Percentiles rank a stretch among this genome's conserved stretches.
Conservation (phyloP, 176 grass and related monocot species). For the Ampelocalamus luodianensis region DNA sequence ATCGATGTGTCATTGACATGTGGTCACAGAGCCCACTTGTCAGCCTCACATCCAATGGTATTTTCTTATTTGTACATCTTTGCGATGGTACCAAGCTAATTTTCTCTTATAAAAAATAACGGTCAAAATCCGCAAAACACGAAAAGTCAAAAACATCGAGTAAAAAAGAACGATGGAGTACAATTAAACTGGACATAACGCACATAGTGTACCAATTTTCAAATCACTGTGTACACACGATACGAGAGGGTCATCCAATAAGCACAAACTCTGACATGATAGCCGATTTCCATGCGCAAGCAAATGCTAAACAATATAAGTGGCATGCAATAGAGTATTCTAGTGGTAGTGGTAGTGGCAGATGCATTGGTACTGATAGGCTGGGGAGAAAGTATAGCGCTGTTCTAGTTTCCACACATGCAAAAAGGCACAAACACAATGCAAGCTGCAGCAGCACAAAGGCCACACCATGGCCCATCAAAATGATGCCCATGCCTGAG, state of each 20-base stretch:
- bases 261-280: neutral
- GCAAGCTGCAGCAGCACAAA: neutral
- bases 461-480: slow-evolving; percentile 11
- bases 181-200: neutral
- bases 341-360: neutral
- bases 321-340: slow-evolving; percentile 12
- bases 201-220: neutral
- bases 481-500: slow-evolving; percentile 35
- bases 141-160: too few species aligned
- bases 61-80: too few species aligned
- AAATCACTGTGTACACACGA: neutral
- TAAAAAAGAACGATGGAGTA: too few species aligned
- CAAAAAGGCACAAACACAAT: slow-evolving; percentile 12
- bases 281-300: neutral
- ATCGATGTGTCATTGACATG: too few species aligned
- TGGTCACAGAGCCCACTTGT: too few species aligned
- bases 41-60: too few species aligned
- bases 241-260: neutral
- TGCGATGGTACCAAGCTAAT: too few species aligned
- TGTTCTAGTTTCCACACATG: slow-evolving; percentile 38
- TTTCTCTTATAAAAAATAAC: too few species aligned
- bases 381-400: neutral
- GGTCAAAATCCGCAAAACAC: too few species aligned
- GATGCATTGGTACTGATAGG: slow-evolving; percentile 34
- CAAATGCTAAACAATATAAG: slow-evolving; percentile 23